These are phyloP conservation scores for Pulicaria dysenterica DNA, from an alignment of 129 eudicot species.

Conservation along the genomic window DNA sequence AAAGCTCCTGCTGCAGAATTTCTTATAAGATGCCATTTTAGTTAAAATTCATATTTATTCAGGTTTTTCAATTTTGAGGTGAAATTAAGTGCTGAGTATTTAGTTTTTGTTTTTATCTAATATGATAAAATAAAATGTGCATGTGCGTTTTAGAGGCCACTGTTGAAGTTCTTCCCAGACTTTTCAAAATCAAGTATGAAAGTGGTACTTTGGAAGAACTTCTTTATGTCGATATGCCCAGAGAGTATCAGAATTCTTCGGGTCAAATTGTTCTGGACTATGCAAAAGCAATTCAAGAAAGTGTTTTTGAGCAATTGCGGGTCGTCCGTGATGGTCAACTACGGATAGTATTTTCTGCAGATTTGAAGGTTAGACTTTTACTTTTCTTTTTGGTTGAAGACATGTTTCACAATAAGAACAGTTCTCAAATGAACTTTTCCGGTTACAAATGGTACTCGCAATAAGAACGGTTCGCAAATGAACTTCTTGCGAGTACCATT, in stretches of 20 bases:
- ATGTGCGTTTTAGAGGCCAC: constrained; percentile 76
- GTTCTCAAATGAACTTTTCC: too few species aligned
- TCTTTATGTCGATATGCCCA: constrained; percentile 97
- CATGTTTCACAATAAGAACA: not conserved
- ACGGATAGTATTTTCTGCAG: constrained; percentile 87
- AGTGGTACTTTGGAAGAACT: constrained; percentile 97
- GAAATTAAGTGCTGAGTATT: not conserved
- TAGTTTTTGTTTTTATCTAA: constrained; percentile 20
- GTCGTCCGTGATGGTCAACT: constrained; percentile 99
- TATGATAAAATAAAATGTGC: constrained; percentile 20
- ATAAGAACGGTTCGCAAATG: too few species aligned
- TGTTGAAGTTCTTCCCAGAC: constrained; percentile 93
- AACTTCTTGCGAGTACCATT: too few species aligned
- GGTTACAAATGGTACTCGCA: too few species aligned
- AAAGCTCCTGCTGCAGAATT: not conserved
- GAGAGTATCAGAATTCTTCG: constrained; percentile 87
- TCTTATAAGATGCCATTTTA: constrained; percentile 10
- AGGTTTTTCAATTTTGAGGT: not conserved
- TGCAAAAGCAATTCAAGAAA: constrained; percentile 98
- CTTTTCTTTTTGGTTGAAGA: too few species aligned
- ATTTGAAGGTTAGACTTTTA: constrained; percentile 64
- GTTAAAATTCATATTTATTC: not conserved
- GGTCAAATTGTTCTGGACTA: constrained; percentile 97
- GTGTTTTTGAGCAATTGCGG: constrained; percentile 97
- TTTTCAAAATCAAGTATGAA: constrained; percentile 93